Evolutionary conservation across 345 rosid species (phyloP), one percentile per base, ranked within the genome.

Genomic region (Bruguiera sexangula): DNA sequence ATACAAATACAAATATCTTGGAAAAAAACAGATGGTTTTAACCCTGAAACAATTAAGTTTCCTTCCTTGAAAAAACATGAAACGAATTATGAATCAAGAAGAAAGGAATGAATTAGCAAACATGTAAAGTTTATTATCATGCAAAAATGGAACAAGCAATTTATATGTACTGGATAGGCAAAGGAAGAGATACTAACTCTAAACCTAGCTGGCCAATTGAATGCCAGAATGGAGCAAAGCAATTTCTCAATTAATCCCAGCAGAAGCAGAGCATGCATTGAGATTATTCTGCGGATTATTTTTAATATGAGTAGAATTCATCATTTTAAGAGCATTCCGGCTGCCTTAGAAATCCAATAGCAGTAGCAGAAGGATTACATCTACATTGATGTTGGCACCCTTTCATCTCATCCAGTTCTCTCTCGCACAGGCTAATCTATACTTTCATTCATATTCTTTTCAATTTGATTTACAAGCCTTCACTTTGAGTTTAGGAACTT

Each of bases 81-180:
- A 21, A 10, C 11, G 15, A 69, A 59, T 52, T 27, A 34, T 24
- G 31, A 53, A 15, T 36, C 29, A 15, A 71, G 63, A 69, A 32
- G 67, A n/a, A 34, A 62, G 54, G 39, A 70, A 62, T 15, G 6
- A 21, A 61, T 69, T 62, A 46, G 26, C 19, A 4, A 6, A 56
- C 34, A 26, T 19, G 30, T 39, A 24, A 43, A 57, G 22, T 36
- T 6, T 27, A 36, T 11, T 24, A n/a, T 18, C 6, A 57, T 7
- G 26, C 32, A 26, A 52, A 66, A 22, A 18, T 30, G 48, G 21
- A 52, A 36, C 10, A 53, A n/a, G 36, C 13, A 54, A 66, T 36
- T 54, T 4, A 10, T 21, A 29, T 52, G 29, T 30, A 48, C 56
- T 48, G 10, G 22, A 18, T 43, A 43, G 48, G 50, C 50, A 43